Evolutionary conservation across 805 yeast species (phyloP).

Genomic region (Wickerhamiella slavikovae): DNA sequence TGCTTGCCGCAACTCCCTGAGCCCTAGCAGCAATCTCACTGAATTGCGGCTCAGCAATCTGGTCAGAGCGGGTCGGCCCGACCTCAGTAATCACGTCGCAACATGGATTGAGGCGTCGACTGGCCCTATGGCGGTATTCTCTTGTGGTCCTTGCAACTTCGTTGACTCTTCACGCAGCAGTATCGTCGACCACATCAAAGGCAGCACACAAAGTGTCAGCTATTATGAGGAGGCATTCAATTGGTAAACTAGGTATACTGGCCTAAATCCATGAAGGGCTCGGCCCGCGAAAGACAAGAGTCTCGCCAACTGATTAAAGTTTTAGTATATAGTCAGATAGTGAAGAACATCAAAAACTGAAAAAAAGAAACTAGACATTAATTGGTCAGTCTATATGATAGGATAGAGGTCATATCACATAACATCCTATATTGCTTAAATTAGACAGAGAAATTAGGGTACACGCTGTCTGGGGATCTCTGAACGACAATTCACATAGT

Average conservation of each 20-base stretch:
- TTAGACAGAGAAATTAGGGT: no score
- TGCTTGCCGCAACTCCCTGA: neutral
- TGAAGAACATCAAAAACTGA: no score
- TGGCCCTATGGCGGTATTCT: constrained; percentile 29
- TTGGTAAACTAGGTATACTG: no score
- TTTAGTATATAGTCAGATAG: no score
- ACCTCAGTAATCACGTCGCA: constrained; percentile 5
- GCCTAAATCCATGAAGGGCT: no score
- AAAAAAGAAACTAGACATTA: no score
- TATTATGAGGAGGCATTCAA: constrained; percentile 20
- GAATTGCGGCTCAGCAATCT: neutral
- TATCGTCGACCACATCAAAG: constrained; percentile 13
- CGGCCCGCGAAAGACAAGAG: no score
- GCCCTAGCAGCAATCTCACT: neutral
- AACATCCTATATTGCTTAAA: neutral
- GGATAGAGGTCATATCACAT: no score
- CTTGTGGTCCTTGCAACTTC: constrained; percentile 41
- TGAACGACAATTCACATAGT: constrained; percentile 4
- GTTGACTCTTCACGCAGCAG: constrained; percentile 33
- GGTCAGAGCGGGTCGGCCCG: constrained; percentile 10
- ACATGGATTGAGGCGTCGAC: constrained; percentile 7
- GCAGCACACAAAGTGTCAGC: constrained; percentile 13
- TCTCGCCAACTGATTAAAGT: no score
- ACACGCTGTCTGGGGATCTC: no score
- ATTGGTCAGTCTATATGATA: neutral